phyloP scores from a whole-genome alignment of 495 filamentous ascomycete species.

The Elasticomyces elasticus region DNA sequence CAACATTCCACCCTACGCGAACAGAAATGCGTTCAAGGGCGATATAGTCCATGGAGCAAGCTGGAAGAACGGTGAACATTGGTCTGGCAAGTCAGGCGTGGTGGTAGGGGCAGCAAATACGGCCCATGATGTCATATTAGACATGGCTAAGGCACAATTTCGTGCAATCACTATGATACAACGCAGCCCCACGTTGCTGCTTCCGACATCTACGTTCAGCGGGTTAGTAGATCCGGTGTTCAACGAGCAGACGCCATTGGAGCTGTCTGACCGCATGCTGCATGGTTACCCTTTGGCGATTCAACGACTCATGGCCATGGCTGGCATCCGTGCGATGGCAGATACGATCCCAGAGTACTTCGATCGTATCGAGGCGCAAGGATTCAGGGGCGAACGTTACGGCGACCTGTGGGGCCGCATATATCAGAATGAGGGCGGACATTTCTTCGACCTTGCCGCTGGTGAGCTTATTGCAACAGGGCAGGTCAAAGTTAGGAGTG shows the following conservation, averaged over 20 bases:
- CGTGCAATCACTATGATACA: constrained; percentile 34
- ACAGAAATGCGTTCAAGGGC: not conserved
- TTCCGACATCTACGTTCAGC: constrained; percentile 1
- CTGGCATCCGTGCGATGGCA: not conserved
- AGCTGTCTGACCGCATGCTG: constrained; percentile 24
- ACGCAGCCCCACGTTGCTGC: constrained; percentile 10
- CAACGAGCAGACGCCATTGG: constrained; percentile 27
- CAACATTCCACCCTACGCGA: not conserved
- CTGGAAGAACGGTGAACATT: constrained; percentile 26
- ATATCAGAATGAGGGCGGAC: constrained; percentile 27
- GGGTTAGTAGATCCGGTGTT: constrained; percentile 15
- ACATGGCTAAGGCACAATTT: constrained; percentile 32
- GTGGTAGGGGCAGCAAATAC: constrained; percentile 39
- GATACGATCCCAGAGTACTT: constrained; percentile 21
- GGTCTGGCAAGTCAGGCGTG: constrained; percentile 31
- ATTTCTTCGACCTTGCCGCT: constrained; percentile 35
- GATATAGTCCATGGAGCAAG: constrained; percentile 4
- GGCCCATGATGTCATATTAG: constrained; percentile 35
- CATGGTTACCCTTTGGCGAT: constrained; percentile 17
- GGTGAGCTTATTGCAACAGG: constrained; percentile 28
- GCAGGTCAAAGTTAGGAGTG: constrained; percentile 23
- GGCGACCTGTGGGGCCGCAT: constrained; percentile 23
- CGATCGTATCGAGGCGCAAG: constrained; percentile 26
- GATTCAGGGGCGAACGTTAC: constrained; percentile 26
- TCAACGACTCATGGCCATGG: constrained; percentile 4